Conservation (phyloP, 768 basidiomycete genomes). For the Suillus fuscotomentosus region DNA sequence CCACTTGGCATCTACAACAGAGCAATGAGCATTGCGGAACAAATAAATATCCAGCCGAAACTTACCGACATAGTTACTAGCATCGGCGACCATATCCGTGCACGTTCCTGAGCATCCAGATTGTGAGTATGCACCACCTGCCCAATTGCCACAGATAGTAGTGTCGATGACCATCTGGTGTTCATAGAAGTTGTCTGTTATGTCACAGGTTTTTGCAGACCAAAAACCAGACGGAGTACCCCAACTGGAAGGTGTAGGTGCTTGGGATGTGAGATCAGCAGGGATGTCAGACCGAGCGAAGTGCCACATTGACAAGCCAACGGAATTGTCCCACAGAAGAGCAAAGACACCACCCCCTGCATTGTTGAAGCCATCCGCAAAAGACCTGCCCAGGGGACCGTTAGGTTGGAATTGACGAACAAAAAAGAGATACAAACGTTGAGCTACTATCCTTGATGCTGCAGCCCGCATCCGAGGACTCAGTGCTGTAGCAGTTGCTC, state of each 20-base stretch:
- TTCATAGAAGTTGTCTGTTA: slow-evolving; percentile 50
- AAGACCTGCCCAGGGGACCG: slow-evolving; percentile 27
- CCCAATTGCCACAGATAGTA: slow-evolving; percentile 34
- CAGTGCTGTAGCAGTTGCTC: slow-evolving; percentile 40
- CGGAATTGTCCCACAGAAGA: slow-evolving; percentile 46
- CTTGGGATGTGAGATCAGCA: slow-evolving; percentile 42
- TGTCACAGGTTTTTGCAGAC: slow-evolving; percentile 47
- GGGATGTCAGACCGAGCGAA: slow-evolving; percentile 55
- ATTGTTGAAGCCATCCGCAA: slow-evolving; percentile 36
- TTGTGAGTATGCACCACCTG: slow-evolving; percentile 17
- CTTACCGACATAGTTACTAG: slow-evolving; percentile 51
- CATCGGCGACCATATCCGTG: slow-evolving; percentile 47
- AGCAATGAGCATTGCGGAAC: not conserved
- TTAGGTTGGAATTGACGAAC: slow-evolving; percentile 34
- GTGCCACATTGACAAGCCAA: slow-evolving; percentile 56
- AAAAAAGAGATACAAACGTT: not conserved
- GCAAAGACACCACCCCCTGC: slow-evolving; percentile 54
- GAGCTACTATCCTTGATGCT: slow-evolving; percentile 41
- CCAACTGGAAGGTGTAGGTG: slow-evolving; percentile 52
- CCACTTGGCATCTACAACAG: slow-evolving; percentile 49
- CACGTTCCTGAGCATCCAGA: slow-evolving; percentile 45
- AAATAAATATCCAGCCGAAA: slow-evolving; percentile 22
- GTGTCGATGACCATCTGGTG: slow-evolving; percentile 46
- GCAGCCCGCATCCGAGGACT: slow-evolving; percentile 46
- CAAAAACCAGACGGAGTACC: slow-evolving; percentile 52